Evolutionary conservation across 2,329 filamentous ascomycete genomes (phyloP), one percentile per base, ranked within the genome.

Genomic region (Akanthomyces muscarius): DNA sequence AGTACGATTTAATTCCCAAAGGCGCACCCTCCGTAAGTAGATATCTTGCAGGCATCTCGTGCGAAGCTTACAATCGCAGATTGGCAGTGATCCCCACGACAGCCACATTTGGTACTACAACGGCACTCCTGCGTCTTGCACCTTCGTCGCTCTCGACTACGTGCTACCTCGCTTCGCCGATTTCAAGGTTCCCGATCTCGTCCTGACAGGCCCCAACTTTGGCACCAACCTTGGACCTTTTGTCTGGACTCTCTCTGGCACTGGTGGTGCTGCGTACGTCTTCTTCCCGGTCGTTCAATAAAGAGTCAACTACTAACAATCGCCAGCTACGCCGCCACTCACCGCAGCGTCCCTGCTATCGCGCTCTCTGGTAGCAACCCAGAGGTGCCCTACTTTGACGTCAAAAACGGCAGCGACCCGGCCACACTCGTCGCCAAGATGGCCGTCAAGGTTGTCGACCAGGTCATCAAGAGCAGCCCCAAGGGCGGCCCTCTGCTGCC

Each of bases 61-160:
- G 13, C 50, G 11, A 25, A 10, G 36, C 54, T 57, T 36, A 61
- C 42, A 16, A 7, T 41, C 18, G 23, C 57, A 72, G 70, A 64
- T 73, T 25, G 83, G 84, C 52, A 75, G 72, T 18, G 82, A 85
- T 66, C 82, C 81, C 14, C 69, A 71, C 23, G 81, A 86, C 63
- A 74, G 74, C 59, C 77, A 83, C 64, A 83, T 86, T 66, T 86
- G 81, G 81, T 86, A 86, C 69, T 86, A 85, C 72, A 83, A 86
- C 60, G 83, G 83, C 25, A 86, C 83, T 0, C 82, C 84, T 0
- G 81, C 81, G 0, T 79, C 83, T 0, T 83, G 80, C 67, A 82
- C 81, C 1, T 81, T 85, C 63, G 81, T 86, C 5, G 83, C 78
- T 2, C 76, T 86, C 6, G 82, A 86, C 73, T 84, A 81, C 51